Evolutionary conservation across 2,329 filamentous ascomycete species (phyloP).

Genomic region (Ascochyta fabae): DNA sequence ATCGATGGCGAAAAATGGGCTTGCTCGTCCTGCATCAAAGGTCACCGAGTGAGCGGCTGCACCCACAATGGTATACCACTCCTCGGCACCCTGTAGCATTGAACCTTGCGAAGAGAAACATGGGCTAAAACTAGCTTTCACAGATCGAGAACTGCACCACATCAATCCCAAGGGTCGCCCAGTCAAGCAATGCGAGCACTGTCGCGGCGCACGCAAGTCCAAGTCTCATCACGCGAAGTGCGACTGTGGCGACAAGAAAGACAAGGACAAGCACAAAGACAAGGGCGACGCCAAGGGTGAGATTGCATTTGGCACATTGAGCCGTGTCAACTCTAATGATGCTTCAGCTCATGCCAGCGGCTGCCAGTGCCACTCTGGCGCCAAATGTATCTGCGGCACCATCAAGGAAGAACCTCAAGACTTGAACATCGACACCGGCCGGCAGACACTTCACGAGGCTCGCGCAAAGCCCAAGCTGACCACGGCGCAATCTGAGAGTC

Average conservation of each 20-base stretch:
- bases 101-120: constrained; percentile 2
- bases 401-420: constrained; percentile 64
- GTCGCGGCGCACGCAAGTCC: constrained; percentile 94
- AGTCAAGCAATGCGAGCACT: constrained; percentile 97
- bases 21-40: constrained; percentile 97
- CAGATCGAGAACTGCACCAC: constrained; percentile 89
- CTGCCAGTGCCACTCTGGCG: constrained; percentile 64
- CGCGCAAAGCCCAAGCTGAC: constrained; percentile 64
- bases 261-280: constrained; percentile 60
- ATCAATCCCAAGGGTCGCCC: constrained; percentile 98
- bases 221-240: constrained; percentile 94
- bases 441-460: constrained; percentile 52
- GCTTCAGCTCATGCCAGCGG: constrained; percentile 47
- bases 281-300: constrained; percentile 51
- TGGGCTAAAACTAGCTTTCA: constrained; percentile 25
- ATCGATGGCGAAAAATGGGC: constrained; percentile 93
- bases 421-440: constrained; percentile 52
- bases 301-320: constrained; percentile 41
- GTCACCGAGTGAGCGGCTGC: constrained; percentile 98
- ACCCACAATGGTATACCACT: constrained; percentile 79
- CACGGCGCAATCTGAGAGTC: constrained; percentile 64
- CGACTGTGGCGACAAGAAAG: constrained; percentile 93
- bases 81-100: constrained; percentile 10
- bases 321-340: constrained; percentile 40
- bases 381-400: constrained; percentile 64